Base-by-base conservation (phyloP, 2,329 filamentous ascomycete species). In the Sporothrix phasma region DNA sequence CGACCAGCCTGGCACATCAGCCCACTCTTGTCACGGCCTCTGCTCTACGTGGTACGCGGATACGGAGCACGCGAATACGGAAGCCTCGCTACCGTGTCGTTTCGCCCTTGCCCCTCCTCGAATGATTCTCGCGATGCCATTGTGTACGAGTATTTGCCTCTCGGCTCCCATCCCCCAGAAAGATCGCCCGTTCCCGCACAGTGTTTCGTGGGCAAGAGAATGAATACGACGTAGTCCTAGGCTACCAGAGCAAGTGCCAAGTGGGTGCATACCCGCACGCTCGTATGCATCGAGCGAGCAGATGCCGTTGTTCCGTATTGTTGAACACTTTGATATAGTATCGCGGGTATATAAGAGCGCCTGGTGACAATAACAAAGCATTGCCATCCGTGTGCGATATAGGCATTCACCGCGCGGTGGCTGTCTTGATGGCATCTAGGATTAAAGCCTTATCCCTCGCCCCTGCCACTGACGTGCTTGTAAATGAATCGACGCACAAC, bases 141-240 rank as follows among this genome's bases (percentile, higher is more conserved):
- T n/a, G 3, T 60, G 26, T 31, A 10, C n/a, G n/a, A n/a, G n/a
- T n/a, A 29, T 7, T 60, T 17, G 15, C 24, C n/a, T 6, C n/a
- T 46, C n/a, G 4, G 13, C 51, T 56, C 29, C 3, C 49, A 62
- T 49, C 56, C 60, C 47, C 64, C 49, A 58, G 46, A 47, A 49
- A 39, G 59, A 64, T 64, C 58, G 63, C 56, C 47, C 60, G 51
- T 37, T 49, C 24, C 46, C 45, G 39, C 39, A 59, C 34, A 17
- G 19, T 56, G 31, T 29, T 63, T 62, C 51, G 39, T 58, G 8
- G 26, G 22, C 22, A 17, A 17, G 15, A 13, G 24, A 24, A 37
- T 11, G 13, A 37, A 10, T 1, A 8, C 7, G n/a, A n/a, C 34
- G 7, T 7, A 37, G 10, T 19, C n/a, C 31, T 39, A 7, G 51